These are phyloP conservation scores for Parathielavia hyrcaniae DNA, from an alignment of 495 filamentous ascomycete species.

Conservation along the genomic window DNA sequence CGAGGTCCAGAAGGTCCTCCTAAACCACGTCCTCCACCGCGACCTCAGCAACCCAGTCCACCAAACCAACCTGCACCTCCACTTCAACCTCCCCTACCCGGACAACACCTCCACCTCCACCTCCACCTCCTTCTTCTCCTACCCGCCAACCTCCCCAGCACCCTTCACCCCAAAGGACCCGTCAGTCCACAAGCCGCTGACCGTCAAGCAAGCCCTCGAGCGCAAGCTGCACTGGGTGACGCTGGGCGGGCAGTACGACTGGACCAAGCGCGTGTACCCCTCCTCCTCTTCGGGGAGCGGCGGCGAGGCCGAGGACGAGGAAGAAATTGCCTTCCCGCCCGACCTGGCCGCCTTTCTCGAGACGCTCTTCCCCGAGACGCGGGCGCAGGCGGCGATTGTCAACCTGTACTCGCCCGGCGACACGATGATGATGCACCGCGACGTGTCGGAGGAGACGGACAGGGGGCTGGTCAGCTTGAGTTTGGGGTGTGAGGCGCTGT, in stretches of 20 bases:
- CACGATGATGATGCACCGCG: conserved; percentile 79
- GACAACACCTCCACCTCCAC: conserved; percentile 16
- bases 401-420: conserved; percentile 87
- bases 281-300: too few relatives aligned
- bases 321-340: conserved; percentile 51
- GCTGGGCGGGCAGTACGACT: conserved; percentile 89
- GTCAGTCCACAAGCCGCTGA: conserved; percentile 59
- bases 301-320: conserved; percentile 34
- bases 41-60: conserved; percentile 70
- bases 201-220: conserved; percentile 57
- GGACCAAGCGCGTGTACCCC: conserved; percentile 75
- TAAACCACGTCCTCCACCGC: conserved; percentile 66
- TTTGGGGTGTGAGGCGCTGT: conserved; percentile 81
- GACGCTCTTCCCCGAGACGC: conserved; percentile 61
- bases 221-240: conserved; percentile 89
- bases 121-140: conserved; percentile 43
- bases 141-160: conserved; percentile 30
- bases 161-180: conserved; percentile 62
- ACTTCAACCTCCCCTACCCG: conserved; percentile 71
- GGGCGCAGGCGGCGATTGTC: conserved; percentile 80
- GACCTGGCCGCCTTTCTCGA: conserved; percentile 63
- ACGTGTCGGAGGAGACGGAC: conserved; percentile 76
- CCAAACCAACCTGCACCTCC: conserved; percentile 79
- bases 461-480: conserved; percentile 74
- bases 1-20: conserved; percentile 57